Conservation (phyloP, 805 yeast genomes). For the Wickerhamomyces subpelliculosus region DNA sequence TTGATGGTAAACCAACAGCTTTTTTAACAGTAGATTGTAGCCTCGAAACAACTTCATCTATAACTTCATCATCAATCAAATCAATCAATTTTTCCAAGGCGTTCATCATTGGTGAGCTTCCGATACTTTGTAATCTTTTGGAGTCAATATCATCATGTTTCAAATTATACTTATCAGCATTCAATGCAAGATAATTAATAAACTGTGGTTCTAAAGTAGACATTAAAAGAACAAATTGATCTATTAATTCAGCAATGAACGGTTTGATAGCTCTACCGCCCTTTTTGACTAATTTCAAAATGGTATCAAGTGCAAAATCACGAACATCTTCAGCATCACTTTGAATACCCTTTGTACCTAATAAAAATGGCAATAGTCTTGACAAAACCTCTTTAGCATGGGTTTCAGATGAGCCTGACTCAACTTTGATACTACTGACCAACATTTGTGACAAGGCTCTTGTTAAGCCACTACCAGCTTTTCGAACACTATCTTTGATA, state of each 20-base stretch:
- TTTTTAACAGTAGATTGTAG: slow-evolving; percentile 52
- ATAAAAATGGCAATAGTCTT: slow-evolving; percentile 66
- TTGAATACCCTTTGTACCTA: slow-evolving; percentile 72
- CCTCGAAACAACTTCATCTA: slow-evolving; percentile 32
- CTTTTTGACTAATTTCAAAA: slow-evolving; percentile 63
- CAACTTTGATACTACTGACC: slow-evolving; percentile 47
- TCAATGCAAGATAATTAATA: slow-evolving; percentile 74
- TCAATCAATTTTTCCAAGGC: slow-evolving; percentile 69
- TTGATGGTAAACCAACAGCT: slow-evolving; percentile 87
- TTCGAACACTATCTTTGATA: slow-evolving; percentile 86
- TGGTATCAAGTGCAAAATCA: slow-evolving; percentile 64
- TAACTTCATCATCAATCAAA: slow-evolving; percentile 40
- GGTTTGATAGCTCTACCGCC: slow-evolving; percentile 56
- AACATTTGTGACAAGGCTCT: slow-evolving; percentile 57
- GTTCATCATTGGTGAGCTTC: slow-evolving; percentile 84
- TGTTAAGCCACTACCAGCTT: slow-evolving; percentile 67
- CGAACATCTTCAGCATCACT: slow-evolving; percentile 85
- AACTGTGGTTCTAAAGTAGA: slow-evolving; percentile 90
- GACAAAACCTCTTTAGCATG: slow-evolving; percentile 42
- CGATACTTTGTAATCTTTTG: slow-evolving; percentile 62
- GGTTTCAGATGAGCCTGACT: slow-evolving; percentile 31
- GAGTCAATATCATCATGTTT: slow-evolving; percentile 70
- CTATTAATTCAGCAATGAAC: slow-evolving; percentile 61
- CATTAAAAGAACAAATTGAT: slow-evolving; percentile 63
- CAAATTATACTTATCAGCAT: slow-evolving; percentile 82